phyloP scores from a whole-genome alignment of 164 flowering plant species.

The Kingdonia uniflora region DNA sequence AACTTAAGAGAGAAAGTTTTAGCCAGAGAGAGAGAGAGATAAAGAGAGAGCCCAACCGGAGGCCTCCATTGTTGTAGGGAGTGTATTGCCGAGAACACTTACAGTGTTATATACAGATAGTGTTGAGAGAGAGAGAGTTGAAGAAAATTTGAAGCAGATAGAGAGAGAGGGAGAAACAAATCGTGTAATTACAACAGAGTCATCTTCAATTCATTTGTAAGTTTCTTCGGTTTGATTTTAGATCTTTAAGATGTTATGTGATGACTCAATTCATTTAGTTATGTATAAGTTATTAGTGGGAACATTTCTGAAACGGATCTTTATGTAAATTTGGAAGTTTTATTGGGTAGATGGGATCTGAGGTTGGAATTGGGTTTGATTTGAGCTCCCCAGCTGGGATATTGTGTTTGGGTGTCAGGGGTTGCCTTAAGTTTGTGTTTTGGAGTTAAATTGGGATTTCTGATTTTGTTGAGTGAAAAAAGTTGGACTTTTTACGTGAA shows the following conservation, averaged over 20 bases:
- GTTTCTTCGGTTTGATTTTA: too few species aligned
- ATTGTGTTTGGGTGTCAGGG: neutral
- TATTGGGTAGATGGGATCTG: neutral
- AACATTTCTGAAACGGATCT: neutral
- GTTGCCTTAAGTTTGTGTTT: neutral
- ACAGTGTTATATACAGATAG: too few species aligned
- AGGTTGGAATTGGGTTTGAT: neutral
- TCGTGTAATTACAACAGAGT: too few species aligned
- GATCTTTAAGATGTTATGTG: too few species aligned
- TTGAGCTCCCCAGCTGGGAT: neutral
- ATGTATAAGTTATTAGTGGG: neutral
- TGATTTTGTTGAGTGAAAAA: neutral
- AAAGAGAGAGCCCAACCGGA: neutral
- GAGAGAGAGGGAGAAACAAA: too few species aligned
- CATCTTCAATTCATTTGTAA: too few species aligned
- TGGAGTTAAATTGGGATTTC: neutral
- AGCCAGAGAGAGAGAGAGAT: neutral
- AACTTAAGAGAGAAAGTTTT: neutral
- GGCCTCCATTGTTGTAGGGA: neutral
- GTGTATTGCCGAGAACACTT: too few species aligned
- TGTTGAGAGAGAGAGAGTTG: too few species aligned
- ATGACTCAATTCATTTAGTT: too few species aligned
- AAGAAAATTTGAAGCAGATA: too few species aligned
- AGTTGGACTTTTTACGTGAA: too few species aligned
- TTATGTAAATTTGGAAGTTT: neutral